Evolutionary conservation across 495 filamentous ascomycete species (phyloP), one percentile per base, ranked within the genome.

Genomic region (Echria macrotheca): DNA sequence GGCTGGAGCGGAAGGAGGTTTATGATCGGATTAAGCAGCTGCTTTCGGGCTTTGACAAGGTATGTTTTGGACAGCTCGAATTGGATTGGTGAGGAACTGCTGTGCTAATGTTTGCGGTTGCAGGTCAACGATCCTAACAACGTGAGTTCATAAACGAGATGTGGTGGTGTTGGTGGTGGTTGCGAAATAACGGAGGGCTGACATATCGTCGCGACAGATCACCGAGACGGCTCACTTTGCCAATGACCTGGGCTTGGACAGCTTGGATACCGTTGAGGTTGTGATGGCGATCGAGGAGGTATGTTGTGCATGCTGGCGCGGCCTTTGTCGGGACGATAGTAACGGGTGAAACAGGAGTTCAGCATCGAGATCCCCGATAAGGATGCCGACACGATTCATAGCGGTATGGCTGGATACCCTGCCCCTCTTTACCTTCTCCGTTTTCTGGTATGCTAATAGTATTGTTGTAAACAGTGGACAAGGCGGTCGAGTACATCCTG

Each of bases 271-370:
- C 41, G 93, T 98, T 44, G 93, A 98, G 78, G 91, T 98, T 56
- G 94, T 98, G 52, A 98, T 98, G 93, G 93, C 93, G 53, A 96
- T 98, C 72, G 93, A 98, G 79, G 93, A 98, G 86, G 91, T 95
- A 76, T 56, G 81, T n/a, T n/a, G n/a, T n/a, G n/a, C n/a, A n/a
- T n/a, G n/a, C n/a, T n/a, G n/a, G n/a, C n/a, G n/a, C n/a, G n/a
- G n/a, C n/a, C n/a, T n/a, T n/a, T n/a, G n/a, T n/a, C n/a, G n/a
- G n/a, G n/a, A n/a, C n/a, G n/a, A n/a, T n/a, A n/a, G n/a, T n/a
- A n/a, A n/a, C n/a, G n/a, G n/a, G n/a, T n/a, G n/a, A n/a, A n/a
- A n/a, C 64, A 97, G 91, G 93, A 98, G 70, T 98, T 98, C 74
- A 96, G 90, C 82, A 93, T 98, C 73, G 93, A 98, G 81, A 98